Evolutionary conservation across 805 yeast genomes (phyloP).

Genomic region (Helenozyma rhizophorensis): DNA sequence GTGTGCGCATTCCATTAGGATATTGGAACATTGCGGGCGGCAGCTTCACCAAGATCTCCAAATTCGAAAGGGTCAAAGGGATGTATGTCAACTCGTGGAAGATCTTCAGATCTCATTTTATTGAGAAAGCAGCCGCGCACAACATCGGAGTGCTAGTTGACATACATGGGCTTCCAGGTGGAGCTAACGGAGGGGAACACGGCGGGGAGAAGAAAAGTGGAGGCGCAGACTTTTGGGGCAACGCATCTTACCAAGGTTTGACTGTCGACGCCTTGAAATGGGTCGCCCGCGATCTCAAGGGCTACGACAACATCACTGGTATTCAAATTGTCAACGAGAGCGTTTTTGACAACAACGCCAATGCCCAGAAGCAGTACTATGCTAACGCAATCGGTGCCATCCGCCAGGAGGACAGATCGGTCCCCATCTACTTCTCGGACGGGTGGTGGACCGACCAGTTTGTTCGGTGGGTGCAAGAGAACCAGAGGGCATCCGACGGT

Average conservation of each 20-base stretch:
- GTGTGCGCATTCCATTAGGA: slow-evolving; percentile 84
- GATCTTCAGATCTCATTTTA: slow-evolving; percentile 45
- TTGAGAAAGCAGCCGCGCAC: slow-evolving; percentile 55
- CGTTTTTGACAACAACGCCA: slow-evolving; percentile 52
- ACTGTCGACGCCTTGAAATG: slow-evolving; percentile 52
- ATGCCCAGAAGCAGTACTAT: slow-evolving; percentile 57
- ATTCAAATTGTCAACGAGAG: slow-evolving; percentile 86
- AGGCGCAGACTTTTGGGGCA: slow-evolving; percentile 62
- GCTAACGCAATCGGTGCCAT: slow-evolving; percentile 58
- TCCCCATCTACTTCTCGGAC: slow-evolving; percentile 82
- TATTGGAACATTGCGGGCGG: slow-evolving; percentile 84
- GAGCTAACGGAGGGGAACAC: slow-evolving; percentile 85
- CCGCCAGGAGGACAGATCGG: slow-evolving; percentile 45
- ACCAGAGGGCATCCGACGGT: slow-evolving; percentile 30
- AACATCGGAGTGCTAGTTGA: slow-evolving; percentile 77
- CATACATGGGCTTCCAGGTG: slow-evolving; percentile 86
- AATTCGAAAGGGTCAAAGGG: slow-evolving; percentile 48
- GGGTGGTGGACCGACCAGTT: slow-evolving; percentile 90
- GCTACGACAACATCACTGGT: slow-evolving; percentile 69
- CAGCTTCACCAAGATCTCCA: slow-evolving; percentile 49
- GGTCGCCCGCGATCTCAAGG: slow-evolving; percentile 55
- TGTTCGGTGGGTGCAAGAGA: slow-evolving; percentile 59
- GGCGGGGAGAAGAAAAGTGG: slow-evolving; percentile 59
- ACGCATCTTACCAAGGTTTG: slow-evolving; percentile 34
- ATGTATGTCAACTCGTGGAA: slow-evolving; percentile 79